These are phyloP conservation scores for Lachancea waltii DNA, from an alignment of 805 yeast genomes.

Conservation along the genomic window DNA sequence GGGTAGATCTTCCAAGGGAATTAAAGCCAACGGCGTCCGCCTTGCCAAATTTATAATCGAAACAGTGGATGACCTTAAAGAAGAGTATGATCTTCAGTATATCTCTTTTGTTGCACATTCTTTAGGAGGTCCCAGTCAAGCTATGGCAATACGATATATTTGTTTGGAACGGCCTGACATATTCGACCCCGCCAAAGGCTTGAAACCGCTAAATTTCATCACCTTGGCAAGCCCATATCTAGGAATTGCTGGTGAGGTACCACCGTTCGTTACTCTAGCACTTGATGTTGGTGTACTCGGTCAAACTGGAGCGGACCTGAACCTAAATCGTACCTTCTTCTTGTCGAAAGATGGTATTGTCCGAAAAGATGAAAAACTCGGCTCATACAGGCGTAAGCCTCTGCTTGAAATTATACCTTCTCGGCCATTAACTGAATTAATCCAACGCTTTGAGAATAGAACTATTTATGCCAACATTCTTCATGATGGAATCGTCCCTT, in stretches of 20 bases:
- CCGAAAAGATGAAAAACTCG: slow-evolving; percentile 10
- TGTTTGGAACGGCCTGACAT: slow-evolving; percentile 55
- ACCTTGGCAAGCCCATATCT: slow-evolving; percentile 83
- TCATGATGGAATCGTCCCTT: slow-evolving; percentile 93
- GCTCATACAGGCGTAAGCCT: slow-evolving; percentile 36
- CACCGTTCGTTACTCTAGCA: slow-evolving; percentile 76
- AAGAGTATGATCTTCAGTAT: slow-evolving; percentile 40
- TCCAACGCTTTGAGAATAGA: slow-evolving; percentile 59
- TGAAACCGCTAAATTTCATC: slow-evolving; percentile 72
- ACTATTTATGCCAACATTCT: slow-evolving; percentile 85
- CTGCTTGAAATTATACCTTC: slow-evolving; percentile 69
- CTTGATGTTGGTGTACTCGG: slow-evolving; percentile 89
- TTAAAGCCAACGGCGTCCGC: slow-evolving; percentile 74
- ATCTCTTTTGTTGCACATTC: slow-evolving; percentile 92
- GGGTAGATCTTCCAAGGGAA: slow-evolving; percentile 84
- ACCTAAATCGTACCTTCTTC: slow-evolving; percentile 44
- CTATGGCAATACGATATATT: slow-evolving; percentile 83
- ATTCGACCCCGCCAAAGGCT: slow-evolving; percentile 39
- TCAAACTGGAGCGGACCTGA: slow-evolving; percentile 84
- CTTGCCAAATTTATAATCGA: slow-evolving; percentile 61
- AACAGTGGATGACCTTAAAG: slow-evolving; percentile 41
- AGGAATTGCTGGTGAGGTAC: slow-evolving; percentile 85
- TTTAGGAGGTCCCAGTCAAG: slow-evolving; percentile 85
- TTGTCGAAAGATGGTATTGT: slow-evolving; percentile 25
- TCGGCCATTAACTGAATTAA: slow-evolving; percentile 59